These are phyloP conservation scores for Metarhizium brunneum DNA, from an alignment of 2,329 filamentous ascomycete genomes.

Conservation along the genomic window DNA sequence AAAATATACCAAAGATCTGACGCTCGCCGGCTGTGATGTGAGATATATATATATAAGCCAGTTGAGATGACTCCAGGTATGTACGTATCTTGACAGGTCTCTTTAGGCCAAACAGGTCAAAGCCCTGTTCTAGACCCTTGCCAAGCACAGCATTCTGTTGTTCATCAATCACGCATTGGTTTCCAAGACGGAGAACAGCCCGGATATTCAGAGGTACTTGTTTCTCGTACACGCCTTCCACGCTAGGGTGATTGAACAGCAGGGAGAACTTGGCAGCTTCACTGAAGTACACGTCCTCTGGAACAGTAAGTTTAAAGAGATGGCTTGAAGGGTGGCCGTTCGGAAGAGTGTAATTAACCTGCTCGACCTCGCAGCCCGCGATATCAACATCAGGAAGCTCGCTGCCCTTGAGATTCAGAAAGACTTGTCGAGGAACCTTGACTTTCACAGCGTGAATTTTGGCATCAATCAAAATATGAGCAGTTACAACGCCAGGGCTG, in stretches of 20 bases:
- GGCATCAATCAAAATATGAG: slow-evolving; percentile 85
- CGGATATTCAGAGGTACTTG: slow-evolving; percentile 80
- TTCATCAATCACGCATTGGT: slow-evolving; percentile 87
- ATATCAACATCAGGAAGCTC: slow-evolving; percentile 85
- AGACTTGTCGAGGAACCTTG: slow-evolving; percentile 80
- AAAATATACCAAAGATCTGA: slow-evolving; percentile 91
- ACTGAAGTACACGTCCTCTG: slow-evolving; percentile 78
- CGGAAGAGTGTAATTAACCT: slow-evolving; percentile 85
- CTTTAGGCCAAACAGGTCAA: slow-evolving; percentile 71
- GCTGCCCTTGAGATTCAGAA: slow-evolving; percentile 80
- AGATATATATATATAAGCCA: slow-evolving; percentile 86
- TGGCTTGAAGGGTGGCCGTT: slow-evolving; percentile 93
- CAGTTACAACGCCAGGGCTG: slow-evolving; percentile 74
- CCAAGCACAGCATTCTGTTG: slow-evolving; percentile 83
- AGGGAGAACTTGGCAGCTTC: slow-evolving; percentile 74
- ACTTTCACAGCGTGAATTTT: slow-evolving; percentile 85
- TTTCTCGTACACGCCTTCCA: slow-evolving; percentile 96
- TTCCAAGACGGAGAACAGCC: slow-evolving; percentile 83
- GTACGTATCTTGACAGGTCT: slow-evolving; percentile 52
- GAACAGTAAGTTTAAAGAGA: slow-evolving; percentile 86
- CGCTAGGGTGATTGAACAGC: slow-evolving; percentile 84
- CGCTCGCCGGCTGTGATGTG: slow-evolving; percentile 85
- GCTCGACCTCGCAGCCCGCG: slow-evolving; percentile 78
- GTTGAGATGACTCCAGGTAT: slow-evolving; percentile 65
- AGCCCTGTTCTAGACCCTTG: slow-evolving; percentile 86